Base-by-base conservation (phyloP, 2,329 filamentous ascomycete species). In the Colletotrichum lini region DNA sequence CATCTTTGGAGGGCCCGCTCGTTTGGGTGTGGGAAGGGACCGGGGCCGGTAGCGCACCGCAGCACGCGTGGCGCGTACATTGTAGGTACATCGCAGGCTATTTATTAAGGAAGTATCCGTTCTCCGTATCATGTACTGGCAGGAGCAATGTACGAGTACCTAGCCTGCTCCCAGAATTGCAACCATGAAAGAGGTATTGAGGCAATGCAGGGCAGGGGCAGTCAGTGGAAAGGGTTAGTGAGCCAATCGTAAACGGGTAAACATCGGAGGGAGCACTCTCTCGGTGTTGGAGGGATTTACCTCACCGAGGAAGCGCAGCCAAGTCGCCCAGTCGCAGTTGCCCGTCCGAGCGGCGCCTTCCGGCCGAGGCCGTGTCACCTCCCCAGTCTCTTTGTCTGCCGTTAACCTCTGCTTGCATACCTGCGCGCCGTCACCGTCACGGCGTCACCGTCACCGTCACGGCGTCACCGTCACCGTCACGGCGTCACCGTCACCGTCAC, bases 281-380 rank as follows among this genome's bases (percentile, higher is more conserved):
- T 52, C 6, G 44, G 50, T 52, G 49, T n/a, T 57, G 38, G 52
- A 16, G 44, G 23, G 23, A 6, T 21, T 15, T 44, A 38, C 13
- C 47, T 52, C 57, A 62, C 47, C 49, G 49, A 44, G 42, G 30
- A 35, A n/a, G 26, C 30, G 49, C 58, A 21, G 40, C 15, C 59
- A 38, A 10, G 2, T 38, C 35, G 35, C 35, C 35, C 8, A 38
- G 35, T 38, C 35, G 35, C 35, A 30, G 35, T 44, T 47, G 18
- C 47, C 50, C 45, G 35, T 52, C 45, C 59, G 21, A 65, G 56
- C 64, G 68, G 68, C 57, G 57, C 44, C 45, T 67, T 67, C 68
- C 64, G 68, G 44, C 45, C 35, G 67, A 50, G 44, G 38, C 56
- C 52, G 13, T 59, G 50, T 23, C 49, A 61, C 45, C 35, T 3